Conservation (phyloP, 2,329 filamentous ascomycete species). For the Chrysosporium queenslandicum region DNA sequence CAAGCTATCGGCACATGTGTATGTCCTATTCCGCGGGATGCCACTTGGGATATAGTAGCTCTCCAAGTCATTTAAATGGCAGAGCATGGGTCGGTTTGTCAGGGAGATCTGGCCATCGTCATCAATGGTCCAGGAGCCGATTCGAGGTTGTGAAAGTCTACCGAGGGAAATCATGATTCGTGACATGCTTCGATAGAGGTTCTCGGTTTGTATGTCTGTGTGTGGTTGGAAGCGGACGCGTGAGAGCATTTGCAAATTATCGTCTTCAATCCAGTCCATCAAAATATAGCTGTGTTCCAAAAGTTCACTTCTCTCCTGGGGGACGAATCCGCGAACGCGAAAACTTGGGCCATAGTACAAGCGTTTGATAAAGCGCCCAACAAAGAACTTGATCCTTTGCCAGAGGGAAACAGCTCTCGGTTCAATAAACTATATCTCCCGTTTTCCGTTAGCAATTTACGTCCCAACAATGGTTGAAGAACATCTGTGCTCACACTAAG, state of each 20-base stretch:
- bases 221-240: slow-evolving; percentile 9
- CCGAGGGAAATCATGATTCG: slow-evolving; percentile 3
- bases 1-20: slow-evolving; percentile 13
- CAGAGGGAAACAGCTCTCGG: slow-evolving; percentile 10
- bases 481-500: slow-evolving; percentile 13
- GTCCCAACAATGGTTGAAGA: too few relatives aligned
- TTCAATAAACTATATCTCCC: slow-evolving; percentile 15
- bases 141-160: slow-evolving; percentile 22
- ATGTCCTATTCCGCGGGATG: slow-evolving; percentile 14
- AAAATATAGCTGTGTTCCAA: slow-evolving; percentile 15
- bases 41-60: slow-evolving; percentile 22
- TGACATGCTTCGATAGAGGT: slow-evolving; percentile 15
- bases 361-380: slow-evolving; percentile 7
- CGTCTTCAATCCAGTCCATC: slow-evolving; percentile 14
- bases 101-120: slow-evolving; percentile 20
- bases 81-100: slow-evolving; percentile 21
- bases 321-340: slow-evolving; percentile 10
- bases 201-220: slow-evolving; percentile 14
- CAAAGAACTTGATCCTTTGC: slow-evolving; percentile 12
- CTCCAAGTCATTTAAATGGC: too few relatives aligned
- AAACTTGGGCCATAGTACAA: background rate
- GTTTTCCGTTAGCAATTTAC: background rate
- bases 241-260: slow-evolving; percentile 11
- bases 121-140: slow-evolving; percentile 29
- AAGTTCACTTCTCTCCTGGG: slow-evolving; percentile 5